These are phyloP conservation scores for Penicillium sp. DNA, from an alignment of 2,329 filamentous ascomycete species.

Conservation along the genomic window DNA sequence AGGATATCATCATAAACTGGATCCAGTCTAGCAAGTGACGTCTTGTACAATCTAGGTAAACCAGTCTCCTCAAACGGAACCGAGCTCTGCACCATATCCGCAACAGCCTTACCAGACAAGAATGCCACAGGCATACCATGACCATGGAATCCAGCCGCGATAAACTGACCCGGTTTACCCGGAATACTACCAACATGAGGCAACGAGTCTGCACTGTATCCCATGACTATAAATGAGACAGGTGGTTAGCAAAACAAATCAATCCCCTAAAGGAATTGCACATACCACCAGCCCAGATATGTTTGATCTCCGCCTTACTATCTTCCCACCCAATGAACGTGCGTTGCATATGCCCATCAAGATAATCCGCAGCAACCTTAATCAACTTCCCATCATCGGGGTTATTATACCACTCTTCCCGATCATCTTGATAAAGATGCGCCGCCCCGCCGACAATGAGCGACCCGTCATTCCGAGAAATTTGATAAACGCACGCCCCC, in stretches of 20 bases:
- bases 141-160: conserved; percentile 63
- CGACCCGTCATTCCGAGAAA: conserved; percentile 53
- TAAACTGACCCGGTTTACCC: conserved; percentile 51
- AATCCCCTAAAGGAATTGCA: not conserved
- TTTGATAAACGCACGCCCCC: conserved; percentile 61
- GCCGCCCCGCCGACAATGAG: conserved; percentile 64
- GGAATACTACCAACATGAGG: conserved; percentile 56
- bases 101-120: conserved; percentile 59
- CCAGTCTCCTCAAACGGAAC: conserved; percentile 28
- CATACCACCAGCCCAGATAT: conserved; percentile 35
- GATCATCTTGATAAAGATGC: conserved; percentile 38
- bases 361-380: conserved; percentile 41
- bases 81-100: conserved; percentile 50
- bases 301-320: conserved; percentile 26
- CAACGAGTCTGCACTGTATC: conserved; percentile 51
- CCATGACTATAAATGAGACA: conserved; percentile 45
- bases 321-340: conserved; percentile 39
- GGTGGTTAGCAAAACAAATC: not conserved
- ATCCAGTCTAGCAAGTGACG: conserved; percentile 19
- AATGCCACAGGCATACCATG: conserved; percentile 66
- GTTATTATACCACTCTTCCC: conserved; percentile 46
- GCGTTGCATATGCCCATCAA: conserved; percentile 38
- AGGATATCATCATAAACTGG: conserved; percentile 5
- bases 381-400: conserved; percentile 52
- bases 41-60: conserved; percentile 35